These are phyloP conservation scores for Diutina sp. DNA, from an alignment of 1,139 yeast species.

Conservation along the genomic window DNA sequence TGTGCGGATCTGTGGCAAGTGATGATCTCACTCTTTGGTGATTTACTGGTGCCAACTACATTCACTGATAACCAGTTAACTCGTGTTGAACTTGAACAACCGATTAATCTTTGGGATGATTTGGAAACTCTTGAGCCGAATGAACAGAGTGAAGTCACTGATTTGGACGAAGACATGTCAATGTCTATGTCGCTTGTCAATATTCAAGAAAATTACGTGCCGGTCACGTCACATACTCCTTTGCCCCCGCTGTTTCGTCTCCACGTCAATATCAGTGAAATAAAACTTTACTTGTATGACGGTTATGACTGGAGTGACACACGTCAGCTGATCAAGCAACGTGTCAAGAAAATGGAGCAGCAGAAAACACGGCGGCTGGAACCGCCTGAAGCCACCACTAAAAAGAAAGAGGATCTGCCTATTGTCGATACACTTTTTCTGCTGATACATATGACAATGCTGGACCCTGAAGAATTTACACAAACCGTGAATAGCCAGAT, in stretches of 20 bases:
- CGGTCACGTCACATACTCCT: not conserved
- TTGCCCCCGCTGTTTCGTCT: conserved; percentile 15
- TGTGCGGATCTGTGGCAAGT: conserved; percentile 1
- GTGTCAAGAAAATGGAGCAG: conserved; percentile 48
- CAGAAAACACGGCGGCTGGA: conserved; percentile 16
- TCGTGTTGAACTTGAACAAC: not conserved
- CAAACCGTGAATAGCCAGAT: not conserved
- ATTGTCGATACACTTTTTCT: not conserved
- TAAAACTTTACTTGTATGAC: conserved; percentile 54
- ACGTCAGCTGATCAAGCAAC: conserved; percentile 47
- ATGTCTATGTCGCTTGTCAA: not conserved
- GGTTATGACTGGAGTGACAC: conserved; percentile 93
- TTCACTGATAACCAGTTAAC: not conserved
- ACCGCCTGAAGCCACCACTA: not conserved
- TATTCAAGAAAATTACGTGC: conserved; percentile 1
- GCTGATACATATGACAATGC: conserved; percentile 1
- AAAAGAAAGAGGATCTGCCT: not conserved
- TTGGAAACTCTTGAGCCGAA: not conserved
- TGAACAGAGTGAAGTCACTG: not conserved
- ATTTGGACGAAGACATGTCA: not conserved
- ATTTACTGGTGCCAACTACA: not conserved
- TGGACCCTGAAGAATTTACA: not conserved
- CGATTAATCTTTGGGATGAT: not conserved
- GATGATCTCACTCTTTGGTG: not conserved
- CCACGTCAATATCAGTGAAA: conserved; percentile 23